phyloP scores from a whole-genome alignment of 1,284 basidiomycete species.

The Irpex lacteus region DNA sequence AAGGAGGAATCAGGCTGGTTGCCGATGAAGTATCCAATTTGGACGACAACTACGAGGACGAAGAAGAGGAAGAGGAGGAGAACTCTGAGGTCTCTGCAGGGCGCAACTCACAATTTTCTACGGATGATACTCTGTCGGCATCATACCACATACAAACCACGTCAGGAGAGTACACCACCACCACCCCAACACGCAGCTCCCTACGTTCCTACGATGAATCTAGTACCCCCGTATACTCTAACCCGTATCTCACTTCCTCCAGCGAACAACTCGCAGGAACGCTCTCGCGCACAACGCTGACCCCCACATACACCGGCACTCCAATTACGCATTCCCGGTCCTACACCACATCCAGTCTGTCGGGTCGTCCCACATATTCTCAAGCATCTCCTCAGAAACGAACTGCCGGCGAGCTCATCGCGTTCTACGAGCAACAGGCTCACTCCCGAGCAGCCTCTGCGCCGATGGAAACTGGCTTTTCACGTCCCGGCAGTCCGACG shows the following conservation, averaged over 20 bases:
- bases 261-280: neutral
- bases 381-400: neutral
- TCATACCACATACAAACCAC: neutral
- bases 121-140: neutral
- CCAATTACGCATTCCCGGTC: neutral
- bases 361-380: neutral
- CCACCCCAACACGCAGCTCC: neutral
- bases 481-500: neutral
- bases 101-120: neutral
- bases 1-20: neutral
- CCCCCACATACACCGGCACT: neutral
- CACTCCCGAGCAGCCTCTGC: neutral
- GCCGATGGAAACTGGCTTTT: neutral
- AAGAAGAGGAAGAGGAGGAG: neutral
- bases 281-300: neutral
- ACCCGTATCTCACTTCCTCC: neutral
- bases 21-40: neutral
- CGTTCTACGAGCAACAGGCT: conserved; percentile 6
- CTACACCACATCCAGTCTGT: neutral
- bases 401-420: conserved; percentile 10
- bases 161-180: neutral
- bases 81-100: neutral
- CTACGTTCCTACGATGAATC: neutral
- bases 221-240: neutral
- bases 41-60: neutral